A percentile compares a stretch with the other conserved stretches of the same genome.
These are phyloP conservation scores for Setomelanomma holmii DNA, from an alignment of 2,329 filamentous ascomycete genomes.

Conservation along the genomic window DNA sequence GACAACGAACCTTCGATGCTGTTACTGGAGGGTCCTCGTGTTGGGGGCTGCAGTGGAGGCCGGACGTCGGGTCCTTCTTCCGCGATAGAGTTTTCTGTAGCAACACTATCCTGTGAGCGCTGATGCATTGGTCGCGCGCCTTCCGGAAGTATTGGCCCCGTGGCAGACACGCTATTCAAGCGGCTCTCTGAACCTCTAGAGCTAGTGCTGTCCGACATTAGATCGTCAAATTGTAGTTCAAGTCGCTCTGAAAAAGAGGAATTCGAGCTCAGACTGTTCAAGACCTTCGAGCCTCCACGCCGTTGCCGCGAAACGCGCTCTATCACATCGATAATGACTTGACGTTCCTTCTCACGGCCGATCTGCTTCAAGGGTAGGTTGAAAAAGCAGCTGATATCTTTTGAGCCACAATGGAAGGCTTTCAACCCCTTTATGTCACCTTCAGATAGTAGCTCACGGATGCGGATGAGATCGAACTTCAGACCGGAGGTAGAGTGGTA, in stretches of 20 bases:
- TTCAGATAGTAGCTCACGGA: constrained; percentile 76
- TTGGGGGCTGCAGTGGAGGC: constrained; percentile 23
- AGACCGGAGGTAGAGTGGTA: constrained; percentile 84
- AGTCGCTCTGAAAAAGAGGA: constrained; percentile 62
- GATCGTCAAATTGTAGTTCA: constrained; percentile 59
- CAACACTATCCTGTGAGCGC: constrained; percentile 38
- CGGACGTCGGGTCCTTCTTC: constrained; percentile 32
- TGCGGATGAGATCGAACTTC: constrained; percentile 77
- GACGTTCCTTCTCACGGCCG: constrained; percentile 75
- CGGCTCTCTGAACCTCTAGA: constrained; percentile 62
- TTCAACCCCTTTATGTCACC: constrained; percentile 75
- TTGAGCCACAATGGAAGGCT: constrained; percentile 78
- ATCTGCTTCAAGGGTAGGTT: constrained; percentile 83
- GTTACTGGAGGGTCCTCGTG: constrained; percentile 36
- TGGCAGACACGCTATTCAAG: constrained; percentile 42
- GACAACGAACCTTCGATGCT: constrained; percentile 39
- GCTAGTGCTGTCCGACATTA: constrained; percentile 57
- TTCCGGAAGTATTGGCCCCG: constrained; percentile 34
- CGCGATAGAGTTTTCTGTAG: constrained; percentile 28
- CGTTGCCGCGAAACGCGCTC: constrained; percentile 77
- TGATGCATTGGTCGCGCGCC: constrained; percentile 32
- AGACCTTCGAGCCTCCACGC: constrained; percentile 46
- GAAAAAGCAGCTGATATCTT: constrained; percentile 91
- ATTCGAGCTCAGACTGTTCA: constrained; percentile 60
- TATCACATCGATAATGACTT: constrained; percentile 72